Conservation (phyloP, 768 basidiomycete species). For the Podaxis sp. region DNA sequence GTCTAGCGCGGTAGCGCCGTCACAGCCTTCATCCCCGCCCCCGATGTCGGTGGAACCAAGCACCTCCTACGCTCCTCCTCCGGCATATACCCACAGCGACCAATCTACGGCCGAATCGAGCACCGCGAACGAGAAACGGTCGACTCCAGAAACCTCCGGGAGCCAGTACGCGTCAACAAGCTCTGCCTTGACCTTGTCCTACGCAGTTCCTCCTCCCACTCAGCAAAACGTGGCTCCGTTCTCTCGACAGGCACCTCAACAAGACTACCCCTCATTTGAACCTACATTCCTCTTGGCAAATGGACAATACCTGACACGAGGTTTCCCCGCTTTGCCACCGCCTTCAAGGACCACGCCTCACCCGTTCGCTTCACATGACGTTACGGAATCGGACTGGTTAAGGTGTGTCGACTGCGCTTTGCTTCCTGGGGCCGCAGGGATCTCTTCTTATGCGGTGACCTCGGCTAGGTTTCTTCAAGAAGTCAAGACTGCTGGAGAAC, state of each 20-base stretch:
- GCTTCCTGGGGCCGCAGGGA: neutral
- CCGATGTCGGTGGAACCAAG: neutral
- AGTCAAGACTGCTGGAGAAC: slow-evolving; percentile 4
- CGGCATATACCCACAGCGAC: neutral
- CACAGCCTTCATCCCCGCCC: neutral
- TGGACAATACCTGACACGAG: slow-evolving; percentile 35
- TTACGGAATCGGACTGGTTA: slow-evolving; percentile 51
- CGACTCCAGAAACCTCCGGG: too few species aligned
- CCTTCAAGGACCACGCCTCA: slow-evolving; percentile 38
- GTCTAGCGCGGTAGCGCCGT: neutral
- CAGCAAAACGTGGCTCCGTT: slow-evolving; percentile 13
- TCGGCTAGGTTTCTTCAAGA: slow-evolving; percentile 1
- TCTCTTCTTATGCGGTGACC: neutral
- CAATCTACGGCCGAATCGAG: neutral
- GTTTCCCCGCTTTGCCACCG: slow-evolving; percentile 46
- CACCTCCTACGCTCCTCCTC: neutral
- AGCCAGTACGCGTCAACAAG: neutral
- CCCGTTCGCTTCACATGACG: slow-evolving; percentile 51
- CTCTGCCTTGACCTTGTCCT: neutral
- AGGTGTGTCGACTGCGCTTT: slow-evolving; percentile 25
- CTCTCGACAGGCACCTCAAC: slow-evolving; percentile 20
- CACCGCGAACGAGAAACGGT: neutral
- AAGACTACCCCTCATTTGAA: slow-evolving; percentile 27
- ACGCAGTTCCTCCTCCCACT: neutral
- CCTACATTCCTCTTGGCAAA: slow-evolving; percentile 29